These are phyloP conservation scores for Gynostemma pentaphyllum DNA, from an alignment of 306 rosid species.

Conservation along the genomic window DNA sequence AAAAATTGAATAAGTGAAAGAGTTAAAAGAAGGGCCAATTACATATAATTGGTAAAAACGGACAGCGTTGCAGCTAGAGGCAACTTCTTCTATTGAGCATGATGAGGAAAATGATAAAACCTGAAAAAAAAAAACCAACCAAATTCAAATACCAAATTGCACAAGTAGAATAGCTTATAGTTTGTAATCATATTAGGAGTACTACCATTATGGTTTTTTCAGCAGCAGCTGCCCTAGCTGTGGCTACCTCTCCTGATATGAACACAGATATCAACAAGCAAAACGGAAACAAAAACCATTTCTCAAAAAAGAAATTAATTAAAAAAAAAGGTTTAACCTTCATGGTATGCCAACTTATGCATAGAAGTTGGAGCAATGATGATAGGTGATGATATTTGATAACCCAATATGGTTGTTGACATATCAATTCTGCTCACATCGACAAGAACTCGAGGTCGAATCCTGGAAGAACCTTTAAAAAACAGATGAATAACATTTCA, in stretches of 20 bases:
- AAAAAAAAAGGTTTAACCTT: too few species aligned
- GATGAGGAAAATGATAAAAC: constrained; percentile 33
- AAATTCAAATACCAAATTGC: background rate
- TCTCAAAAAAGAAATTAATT: constrained; percentile 6
- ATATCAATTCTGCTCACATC: constrained; percentile 51
- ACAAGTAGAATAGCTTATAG: too few species aligned
- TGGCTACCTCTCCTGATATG: constrained; percentile 51
- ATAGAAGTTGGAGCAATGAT: constrained; percentile 43
- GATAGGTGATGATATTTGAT: constrained; percentile 40
- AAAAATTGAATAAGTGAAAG: background rate
- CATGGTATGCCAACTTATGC: constrained; percentile 51
- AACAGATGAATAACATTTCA: background rate
- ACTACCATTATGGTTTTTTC: constrained; percentile 61
- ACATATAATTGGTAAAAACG: constrained; percentile 66
- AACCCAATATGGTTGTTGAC: constrained; percentile 44
- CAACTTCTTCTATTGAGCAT: constrained; percentile 55
- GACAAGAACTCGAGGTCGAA: too few species aligned
- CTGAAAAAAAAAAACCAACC: constrained; percentile 11
- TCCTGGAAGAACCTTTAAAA: too few species aligned
- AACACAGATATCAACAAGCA: background rate
- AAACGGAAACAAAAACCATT: too few species aligned
- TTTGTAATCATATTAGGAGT: too few species aligned
- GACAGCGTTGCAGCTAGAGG: constrained; percentile 61
- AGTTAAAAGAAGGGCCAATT: constrained; percentile 8
- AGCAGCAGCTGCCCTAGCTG: constrained; percentile 70